Percentiles rank a stretch among this genome's conserved stretches.
phyloP scores from a whole-genome alignment of 805 yeast genomes.

The Dipodascus albidus region DNA sequence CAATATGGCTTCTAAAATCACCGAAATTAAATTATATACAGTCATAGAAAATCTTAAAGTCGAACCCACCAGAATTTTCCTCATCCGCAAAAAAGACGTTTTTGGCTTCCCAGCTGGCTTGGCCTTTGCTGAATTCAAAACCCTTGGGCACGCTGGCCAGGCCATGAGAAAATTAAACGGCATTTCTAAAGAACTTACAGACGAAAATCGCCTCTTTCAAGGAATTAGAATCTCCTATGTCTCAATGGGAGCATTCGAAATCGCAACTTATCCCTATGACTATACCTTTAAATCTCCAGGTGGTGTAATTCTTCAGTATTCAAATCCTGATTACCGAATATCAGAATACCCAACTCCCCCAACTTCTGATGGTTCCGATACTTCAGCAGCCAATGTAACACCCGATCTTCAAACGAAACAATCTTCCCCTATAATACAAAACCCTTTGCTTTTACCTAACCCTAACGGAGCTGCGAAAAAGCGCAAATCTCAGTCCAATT shows the following conservation, averaged over 20 bases:
- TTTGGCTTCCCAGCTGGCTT: not conserved
- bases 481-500: not conserved
- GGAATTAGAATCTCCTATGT: not conserved
- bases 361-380: not conserved
- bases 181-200: not conserved
- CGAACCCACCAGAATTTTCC: not conserved
- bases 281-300: not conserved
- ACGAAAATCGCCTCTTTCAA: not conserved
- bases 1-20: not conserved
- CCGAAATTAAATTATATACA: not conserved
- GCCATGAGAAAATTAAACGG: not conserved
- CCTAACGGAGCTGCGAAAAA: not conserved
- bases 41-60: not conserved
- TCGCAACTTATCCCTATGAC: not conserved
- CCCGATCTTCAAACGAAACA: not conserved
- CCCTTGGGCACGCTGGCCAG: not conserved
- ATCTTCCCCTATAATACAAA: not conserved
- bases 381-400: not conserved
- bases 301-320: not conserved
- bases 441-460: not conserved
- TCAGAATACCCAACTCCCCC: not conserved
- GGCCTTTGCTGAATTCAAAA: not conserved
- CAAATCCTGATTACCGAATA: not conserved
- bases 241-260: not conserved
- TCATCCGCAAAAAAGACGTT: not conserved